Base-by-base conservation (phyloP, 2,329 filamentous ascomycete genomes). In the Hortaea werneckii region DNA sequence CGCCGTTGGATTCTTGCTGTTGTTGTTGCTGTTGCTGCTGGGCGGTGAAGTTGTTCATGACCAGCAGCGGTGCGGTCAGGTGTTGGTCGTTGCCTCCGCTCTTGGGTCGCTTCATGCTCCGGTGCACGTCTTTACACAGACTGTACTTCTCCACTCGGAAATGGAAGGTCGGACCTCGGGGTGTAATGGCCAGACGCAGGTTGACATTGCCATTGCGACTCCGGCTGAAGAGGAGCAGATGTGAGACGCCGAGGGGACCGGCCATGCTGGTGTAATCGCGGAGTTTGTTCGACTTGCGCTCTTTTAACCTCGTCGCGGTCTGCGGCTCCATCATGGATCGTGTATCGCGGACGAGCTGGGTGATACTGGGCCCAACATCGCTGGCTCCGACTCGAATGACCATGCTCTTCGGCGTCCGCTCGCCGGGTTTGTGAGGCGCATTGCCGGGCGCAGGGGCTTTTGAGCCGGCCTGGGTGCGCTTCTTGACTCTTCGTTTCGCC, bases 141-240 rank as follows among this genome's bases (percentile, higher is more conserved):
- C 88, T 94, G 65, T 98, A 98, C 58, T 87, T 88, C 62, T 96
- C 87, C 40, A 98, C 87, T 49, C 89, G 77, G 67, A 98, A 98
- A 67, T 95, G 83, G 53, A 98, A 74, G 0, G 92, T 98, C 43
- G 92, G 92, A 6, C 92, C 92, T 55, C 88, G 78, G 6, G 92
- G 92, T 6, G 89, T 87, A 46, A 94, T 77, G 12, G 87, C 86
- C 41, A 98, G 75, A 53, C 92, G 81, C 63, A 98, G 69, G 62
- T 95, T 96, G 26, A 87, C 94, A 67, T 96, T 96, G 50, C 92
- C 92, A 11, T 80, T 82, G 51, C 84, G 80, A 20, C 88, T 95
- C 55, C 88, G 80, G 12, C 89, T 95, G 68, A 98, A 95, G 40
- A 98, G 79, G 59, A 98, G 74, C 44, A 98, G 73, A 67, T 98